Conservation (phyloP, 306 rosid species). For the Castanopsis chinensis region DNA sequence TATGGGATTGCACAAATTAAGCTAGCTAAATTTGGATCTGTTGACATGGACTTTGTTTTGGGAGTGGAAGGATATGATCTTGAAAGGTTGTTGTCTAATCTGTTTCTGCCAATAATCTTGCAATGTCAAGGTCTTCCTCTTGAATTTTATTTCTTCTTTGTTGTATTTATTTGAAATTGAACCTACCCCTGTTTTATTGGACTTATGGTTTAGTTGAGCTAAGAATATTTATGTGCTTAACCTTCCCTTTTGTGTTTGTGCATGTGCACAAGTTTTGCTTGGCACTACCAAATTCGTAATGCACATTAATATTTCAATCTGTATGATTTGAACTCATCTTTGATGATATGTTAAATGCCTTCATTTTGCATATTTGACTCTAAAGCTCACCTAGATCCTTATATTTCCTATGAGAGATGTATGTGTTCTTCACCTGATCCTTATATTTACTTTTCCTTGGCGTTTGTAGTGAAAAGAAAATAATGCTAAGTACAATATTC, state of each 20-base stretch:
- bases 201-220: too few species aligned
- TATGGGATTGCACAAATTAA: conserved; percentile 81
- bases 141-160: not conserved
- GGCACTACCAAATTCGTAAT: not conserved
- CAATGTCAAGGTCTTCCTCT: not conserved
- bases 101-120: not conserved
- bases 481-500: too few species aligned
- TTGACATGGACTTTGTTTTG: conserved; percentile 83
- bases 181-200: not conserved
- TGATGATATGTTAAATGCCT: conserved; percentile 12
- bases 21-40: conserved; percentile 81
- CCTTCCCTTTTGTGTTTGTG: not conserved
- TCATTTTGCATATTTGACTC: conserved; percentile 64
- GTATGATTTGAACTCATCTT: conserved; percentile 4
- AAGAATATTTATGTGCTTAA: not conserved
- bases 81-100: conserved; percentile 48
- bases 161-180: not conserved
- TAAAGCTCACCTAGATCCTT: conserved; percentile 52
- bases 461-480: too few species aligned
- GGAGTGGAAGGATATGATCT: conserved; percentile 98
- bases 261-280: not conserved
- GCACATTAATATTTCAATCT: conserved; percentile 3
- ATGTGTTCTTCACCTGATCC: too few species aligned
- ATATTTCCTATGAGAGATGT: too few species aligned
- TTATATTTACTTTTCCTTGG: too few species aligned